A percentile compares a stretch with the other conserved stretches of the same genome.
These are phyloP conservation scores for Claviceps maximensis DNA, from an alignment of 2,329 filamentous ascomycete species.

Conservation along the genomic window DNA sequence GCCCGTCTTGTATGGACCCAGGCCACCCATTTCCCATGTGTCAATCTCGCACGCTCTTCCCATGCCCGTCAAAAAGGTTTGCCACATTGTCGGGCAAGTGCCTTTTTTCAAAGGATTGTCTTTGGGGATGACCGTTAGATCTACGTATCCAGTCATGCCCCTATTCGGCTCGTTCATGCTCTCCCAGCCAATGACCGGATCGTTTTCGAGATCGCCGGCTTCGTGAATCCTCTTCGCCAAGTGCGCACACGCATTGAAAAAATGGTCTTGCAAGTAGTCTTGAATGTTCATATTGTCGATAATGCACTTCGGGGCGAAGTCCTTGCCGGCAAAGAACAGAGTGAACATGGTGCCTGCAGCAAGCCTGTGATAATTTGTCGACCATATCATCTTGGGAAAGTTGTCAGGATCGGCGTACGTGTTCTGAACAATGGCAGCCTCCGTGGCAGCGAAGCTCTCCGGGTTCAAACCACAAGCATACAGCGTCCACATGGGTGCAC, in stretches of 20 bases:
- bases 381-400: constrained; percentile 99
- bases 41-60: constrained; percentile 82
- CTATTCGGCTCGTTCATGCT: constrained; percentile 90
- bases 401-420: constrained; percentile 72
- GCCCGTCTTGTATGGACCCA: constrained; percentile 86
- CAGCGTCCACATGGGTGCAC: constrained; percentile 93
- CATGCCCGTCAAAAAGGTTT: constrained; percentile 82
- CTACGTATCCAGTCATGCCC: constrained; percentile 70
- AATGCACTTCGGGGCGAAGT: constrained; percentile 92
- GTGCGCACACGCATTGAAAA: constrained; percentile 65
- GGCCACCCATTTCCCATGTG: constrained; percentile 83
- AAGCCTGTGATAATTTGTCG: constrained; percentile 86
- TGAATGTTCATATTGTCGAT: constrained; percentile 94
- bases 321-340: constrained; percentile 77
- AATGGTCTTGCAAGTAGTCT: constrained; percentile 84
- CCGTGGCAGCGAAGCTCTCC: constrained; percentile 67
- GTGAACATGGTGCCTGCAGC: constrained; percentile 87
- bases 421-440: constrained; percentile 91
- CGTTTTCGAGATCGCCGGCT: constrained; percentile 74
- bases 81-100: constrained; percentile 86
- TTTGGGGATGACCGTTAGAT: constrained; percentile 67
- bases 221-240: constrained; percentile 77
- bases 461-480: constrained; percentile 91
- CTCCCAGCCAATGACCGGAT: constrained; percentile 90
- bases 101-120: constrained; percentile 89